Conservation (phyloP, 495 filamentous ascomycete genomes). For the Penicillium bialowiezense region DNA sequence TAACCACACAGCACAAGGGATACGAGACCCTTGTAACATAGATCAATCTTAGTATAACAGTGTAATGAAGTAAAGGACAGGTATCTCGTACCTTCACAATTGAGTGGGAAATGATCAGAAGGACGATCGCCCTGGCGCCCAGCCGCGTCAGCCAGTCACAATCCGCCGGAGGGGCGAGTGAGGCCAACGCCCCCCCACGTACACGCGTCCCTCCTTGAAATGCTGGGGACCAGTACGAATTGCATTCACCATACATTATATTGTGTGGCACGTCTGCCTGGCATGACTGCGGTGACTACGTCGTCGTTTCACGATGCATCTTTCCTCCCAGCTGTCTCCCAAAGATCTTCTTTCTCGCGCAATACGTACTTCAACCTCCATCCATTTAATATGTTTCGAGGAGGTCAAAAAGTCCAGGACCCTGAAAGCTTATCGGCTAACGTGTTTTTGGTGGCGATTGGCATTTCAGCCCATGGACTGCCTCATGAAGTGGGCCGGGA, state of each 20-base stretch:
- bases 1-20: too few relatives aligned
- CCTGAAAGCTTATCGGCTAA: conserved; percentile 17
- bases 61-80: conserved; percentile 1
- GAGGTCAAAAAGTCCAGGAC: too few relatives aligned
- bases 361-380: too few relatives aligned
- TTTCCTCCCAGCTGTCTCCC: too few relatives aligned
- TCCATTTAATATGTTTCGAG: too few relatives aligned
- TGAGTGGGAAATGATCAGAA: conserved; percentile 22
- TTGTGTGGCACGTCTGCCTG: too few relatives aligned
- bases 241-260: too few relatives aligned
- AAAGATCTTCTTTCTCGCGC: too few relatives aligned
- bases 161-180: conserved; percentile 9
- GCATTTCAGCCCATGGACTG: conserved; percentile 13
- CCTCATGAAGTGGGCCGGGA: conserved; percentile 21
- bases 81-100: background rate
- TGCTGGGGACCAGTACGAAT: background rate
- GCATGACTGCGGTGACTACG: too few relatives aligned
- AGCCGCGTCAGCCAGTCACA: conserved; percentile 23
- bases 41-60: too few relatives aligned
- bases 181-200: conserved; percentile 17
- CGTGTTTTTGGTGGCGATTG: conserved; percentile 4
- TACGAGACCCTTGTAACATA: too few relatives aligned
- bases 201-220: conserved; percentile 22
- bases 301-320: too few relatives aligned
- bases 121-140: conserved; percentile 22